Base-by-base conservation (phyloP, 176 grass and related monocot species). In the Themeda triandra region DNA sequence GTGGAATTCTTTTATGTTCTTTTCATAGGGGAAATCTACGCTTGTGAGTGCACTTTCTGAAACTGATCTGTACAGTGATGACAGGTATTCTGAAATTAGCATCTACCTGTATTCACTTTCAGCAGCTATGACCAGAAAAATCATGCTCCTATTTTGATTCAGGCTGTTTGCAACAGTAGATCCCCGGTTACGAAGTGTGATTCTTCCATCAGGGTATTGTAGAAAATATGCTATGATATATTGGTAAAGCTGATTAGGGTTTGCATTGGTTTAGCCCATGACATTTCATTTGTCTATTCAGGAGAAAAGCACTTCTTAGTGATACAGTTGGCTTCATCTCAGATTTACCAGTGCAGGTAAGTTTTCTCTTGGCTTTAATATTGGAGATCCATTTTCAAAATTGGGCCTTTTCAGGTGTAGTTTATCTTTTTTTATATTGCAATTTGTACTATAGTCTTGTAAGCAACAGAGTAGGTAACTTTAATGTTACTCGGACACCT, bases 251-350 rank as follows among this genome's bases (percentile, higher is more conserved):
- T 77, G 6, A 71, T 81, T 78, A 49, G 18, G 10, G 33, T 73
- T 85, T 44, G 40, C 24, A 23, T 54, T 65, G 69, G 66, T 75
- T 84, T 29, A 76, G 40, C 44, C 11, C 17, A 37, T 83, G 58
- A 83, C 53, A 44, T 71, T 79, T 46, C 87, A 35, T 88, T 83
- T 75, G 18, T 56, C 10, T 82, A 80, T 79, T 75, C 79, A 98
- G 96, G 91, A 95, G 64, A 83, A 98, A 93, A 83, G 42, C 72
- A 83, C 88, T 98, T 88, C 87, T 98, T 84, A 95, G 93, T 18
- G 96, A 98, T 80, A 98, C 96, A 6, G 96, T 98, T 85, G 96
- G 96, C 35, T 98, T 98, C 85, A 98, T 98, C 70, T 95, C 91
- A 82, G 93, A 98, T 90, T 92, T 98, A 79, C 96, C 96, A 92